phyloP scores from a whole-genome alignment of 2,329 filamentous ascomycete species.

The Botrytis sinoallii region DNA sequence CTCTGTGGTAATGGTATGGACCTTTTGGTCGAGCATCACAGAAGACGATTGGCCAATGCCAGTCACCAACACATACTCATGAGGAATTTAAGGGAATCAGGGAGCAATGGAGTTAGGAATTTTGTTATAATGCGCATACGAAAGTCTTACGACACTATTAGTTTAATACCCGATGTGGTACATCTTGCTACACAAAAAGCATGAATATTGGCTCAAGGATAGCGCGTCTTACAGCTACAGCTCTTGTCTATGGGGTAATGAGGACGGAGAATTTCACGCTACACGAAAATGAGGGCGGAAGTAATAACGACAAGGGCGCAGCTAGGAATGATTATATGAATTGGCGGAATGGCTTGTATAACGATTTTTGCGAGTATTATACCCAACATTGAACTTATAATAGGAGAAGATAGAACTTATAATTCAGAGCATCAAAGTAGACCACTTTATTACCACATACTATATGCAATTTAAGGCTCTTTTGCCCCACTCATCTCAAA shows the following conservation, averaged over 20 bases:
- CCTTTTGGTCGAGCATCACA: constrained; percentile 98
- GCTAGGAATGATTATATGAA: constrained; percentile 16
- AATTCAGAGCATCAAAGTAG: constrained; percentile 13
- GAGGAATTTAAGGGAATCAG: constrained; percentile 23
- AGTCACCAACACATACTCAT: constrained; percentile 36
- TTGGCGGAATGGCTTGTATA: constrained; percentile 21
- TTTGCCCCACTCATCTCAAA: constrained; percentile 2
- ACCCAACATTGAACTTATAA: constrained; percentile 20
- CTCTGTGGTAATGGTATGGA: constrained; percentile 79
- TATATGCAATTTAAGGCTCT: not conserved
- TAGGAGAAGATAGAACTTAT: constrained; percentile 20
- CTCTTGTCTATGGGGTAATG: constrained; percentile 6
- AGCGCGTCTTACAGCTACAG: constrained; percentile 16
- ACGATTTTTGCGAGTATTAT: constrained; percentile 21
- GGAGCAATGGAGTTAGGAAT: constrained; percentile 33
- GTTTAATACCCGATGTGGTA: constrained; percentile 28
- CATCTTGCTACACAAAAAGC: constrained; percentile 27
- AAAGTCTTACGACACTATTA: constrained; percentile 33
- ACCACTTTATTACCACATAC: not conserved
- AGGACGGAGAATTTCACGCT: constrained; percentile 4
- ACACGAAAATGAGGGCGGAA: not conserved
- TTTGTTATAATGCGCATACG: constrained; percentile 30
- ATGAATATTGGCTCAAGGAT: constrained; percentile 22
- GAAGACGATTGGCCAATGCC: constrained; percentile 92
- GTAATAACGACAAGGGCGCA: not conserved